Evolutionary conservation across 2,329 filamentous ascomycete species (phyloP).

Genomic region (Rosellinia necatrix): DNA sequence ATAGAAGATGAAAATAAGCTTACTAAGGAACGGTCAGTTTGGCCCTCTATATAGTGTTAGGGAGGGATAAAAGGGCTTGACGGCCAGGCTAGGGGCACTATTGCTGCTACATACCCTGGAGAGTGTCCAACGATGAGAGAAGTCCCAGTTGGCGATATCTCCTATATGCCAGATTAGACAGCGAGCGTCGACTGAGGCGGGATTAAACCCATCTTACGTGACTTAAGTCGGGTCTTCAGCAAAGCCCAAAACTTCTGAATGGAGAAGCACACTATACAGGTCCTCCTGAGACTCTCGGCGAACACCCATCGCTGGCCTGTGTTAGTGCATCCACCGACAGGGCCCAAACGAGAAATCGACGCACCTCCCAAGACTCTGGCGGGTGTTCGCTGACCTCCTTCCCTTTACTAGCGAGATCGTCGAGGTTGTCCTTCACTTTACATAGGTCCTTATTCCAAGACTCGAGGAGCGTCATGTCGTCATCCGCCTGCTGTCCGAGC

Average conservation of each 20-base stretch:
- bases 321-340: background rate
- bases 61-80: background rate
- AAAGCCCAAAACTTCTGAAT: constrained; percentile 43
- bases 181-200: background rate
- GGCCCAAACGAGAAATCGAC: background rate
- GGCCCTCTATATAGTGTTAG: too few relatives aligned
- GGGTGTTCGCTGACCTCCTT: constrained; percentile 39
- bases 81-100: background rate
- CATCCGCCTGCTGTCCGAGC: constrained; percentile 47
- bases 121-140: constrained; percentile 42
- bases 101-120: constrained; percentile 33
- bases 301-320: constrained; percentile 46
- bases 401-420: constrained; percentile 35
- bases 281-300: constrained; percentile 48
- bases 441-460: constrained; percentile 46
- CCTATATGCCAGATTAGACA: constrained; percentile 11
- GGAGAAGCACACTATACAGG: constrained; percentile 41
- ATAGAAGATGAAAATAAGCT: background rate
- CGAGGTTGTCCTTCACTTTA: constrained; percentile 43
- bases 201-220: constrained; percentile 18
- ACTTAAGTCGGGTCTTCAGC: constrained; percentile 35
- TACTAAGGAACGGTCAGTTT: constrained; percentile 5
- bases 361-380: constrained; percentile 50
- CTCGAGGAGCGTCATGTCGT: constrained; percentile 44
- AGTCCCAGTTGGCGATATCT: constrained; percentile 28